phyloP scores from a whole-genome alignment of 345 rosid genomes.

The Salix koriyanagi region DNA sequence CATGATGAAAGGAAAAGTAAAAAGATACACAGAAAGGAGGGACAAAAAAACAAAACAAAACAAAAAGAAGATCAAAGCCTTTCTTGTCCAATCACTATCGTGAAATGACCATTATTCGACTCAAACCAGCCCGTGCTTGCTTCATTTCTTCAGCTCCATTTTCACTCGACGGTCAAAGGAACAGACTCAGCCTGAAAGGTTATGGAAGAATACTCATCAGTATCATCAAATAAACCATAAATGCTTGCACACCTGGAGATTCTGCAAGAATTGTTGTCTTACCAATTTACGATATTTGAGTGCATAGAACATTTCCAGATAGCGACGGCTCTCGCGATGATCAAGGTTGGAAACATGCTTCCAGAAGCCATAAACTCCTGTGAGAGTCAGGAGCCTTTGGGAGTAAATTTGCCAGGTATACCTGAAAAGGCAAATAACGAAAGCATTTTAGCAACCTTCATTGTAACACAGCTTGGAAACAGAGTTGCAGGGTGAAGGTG shows the following conservation, averaged over 20 bases:
- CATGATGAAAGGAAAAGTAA: not conserved
- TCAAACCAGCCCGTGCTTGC: not conserved
- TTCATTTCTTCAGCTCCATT: not conserved
- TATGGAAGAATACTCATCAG: not conserved
- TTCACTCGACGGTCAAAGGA: slow-evolving; percentile 47
- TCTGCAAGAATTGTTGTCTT: not conserved
- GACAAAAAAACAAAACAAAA: not conserved
- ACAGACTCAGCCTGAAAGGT: slow-evolving; percentile 71
- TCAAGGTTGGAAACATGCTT: slow-evolving; percentile 94
- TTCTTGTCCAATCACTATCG: slow-evolving; percentile 12
- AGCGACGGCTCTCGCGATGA: slow-evolving; percentile 75
- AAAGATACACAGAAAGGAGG: not conserved
- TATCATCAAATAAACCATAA: not conserved
- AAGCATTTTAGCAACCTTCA: not conserved
- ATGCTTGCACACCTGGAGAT: not conserved
- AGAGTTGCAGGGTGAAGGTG: not conserved
- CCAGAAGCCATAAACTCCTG: slow-evolving; percentile 93
- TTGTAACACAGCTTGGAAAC: not conserved
- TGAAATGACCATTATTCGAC: slow-evolving; percentile 22
- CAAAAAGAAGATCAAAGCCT: slow-evolving; percentile 4
- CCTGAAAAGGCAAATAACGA: slow-evolving; percentile 26
- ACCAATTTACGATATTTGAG: slow-evolving; percentile 80
- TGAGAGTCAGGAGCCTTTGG: slow-evolving; percentile 74
- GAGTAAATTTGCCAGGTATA: slow-evolving; percentile 92
- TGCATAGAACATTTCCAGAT: slow-evolving; percentile 90